Evolutionary conservation across 1,284 basidiomycete genomes (phyloP), one percentile per base, ranked within the genome.

Genomic region (Thecaphora frezii): DNA sequence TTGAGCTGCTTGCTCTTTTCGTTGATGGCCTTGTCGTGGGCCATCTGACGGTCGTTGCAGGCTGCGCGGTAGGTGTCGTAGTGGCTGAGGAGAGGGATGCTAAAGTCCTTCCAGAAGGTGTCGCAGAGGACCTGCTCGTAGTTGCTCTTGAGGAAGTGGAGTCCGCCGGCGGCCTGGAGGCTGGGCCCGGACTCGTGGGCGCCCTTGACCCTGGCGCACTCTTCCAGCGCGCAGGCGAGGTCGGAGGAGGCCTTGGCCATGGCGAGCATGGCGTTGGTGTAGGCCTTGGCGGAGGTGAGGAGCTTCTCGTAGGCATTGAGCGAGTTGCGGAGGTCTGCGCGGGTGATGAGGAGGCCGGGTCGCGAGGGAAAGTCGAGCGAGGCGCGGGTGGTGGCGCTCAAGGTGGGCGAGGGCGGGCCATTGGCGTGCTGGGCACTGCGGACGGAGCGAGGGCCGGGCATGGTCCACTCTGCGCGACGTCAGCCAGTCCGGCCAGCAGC

Each of bases 41-140:
- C 36, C 33, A 71, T 49, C 44, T 79, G 74, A 5, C 78, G 63
- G 26, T 80, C 78, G 19, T 85, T 83, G 24, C 91, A 87, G 48
- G 87, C 84, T 18, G 83, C 82, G 49, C 86, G 85, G 81, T 96
- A 96, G 12, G 85, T 85, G 47, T 93, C 90, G 51, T 94, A 81
- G 61, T 90, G 88, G 75, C 90, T 87, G 36, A 89, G 85, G 45
- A 96, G 81, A 1, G 93, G 93, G 71, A 88, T 89, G 81, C 94
- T 91, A 62, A 96, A 92, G 51, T 88, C 90, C 71, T 89, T 89
- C 80, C 93, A 91, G 43, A 94, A 83, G 4, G 88, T 86, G 73
- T 92, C 90, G 28, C 90, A 91, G 73, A 96, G 82, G 50, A 96
- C 86, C 78, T 92, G 90, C 84, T 90, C 91, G 72, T 94, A 91